Base-by-base conservation (phyloP, 345 rosid genomes). In the Hibiscus syriacus region DNA sequence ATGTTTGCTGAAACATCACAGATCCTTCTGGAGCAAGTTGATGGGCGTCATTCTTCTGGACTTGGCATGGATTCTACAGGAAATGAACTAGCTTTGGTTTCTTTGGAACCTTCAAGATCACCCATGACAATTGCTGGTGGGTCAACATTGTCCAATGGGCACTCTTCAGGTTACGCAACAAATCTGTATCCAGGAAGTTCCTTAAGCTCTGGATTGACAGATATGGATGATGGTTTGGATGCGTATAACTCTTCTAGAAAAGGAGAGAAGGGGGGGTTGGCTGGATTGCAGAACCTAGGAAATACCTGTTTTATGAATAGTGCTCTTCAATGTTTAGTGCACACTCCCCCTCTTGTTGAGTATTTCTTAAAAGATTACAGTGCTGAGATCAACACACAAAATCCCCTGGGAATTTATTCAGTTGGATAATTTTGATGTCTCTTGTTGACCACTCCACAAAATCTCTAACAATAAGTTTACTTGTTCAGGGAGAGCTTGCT, bases 281-380 rank as follows among this genome's bases (percentile, higher is more conserved):
- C 88, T 70, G 98, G 98, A 72, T 76, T 93, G 76, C 97, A 89
- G 73, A 93, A 93, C 77, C 78, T 93, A 76, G 98, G 98, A 64
- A 93, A 93, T 68, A 93, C 97, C 65, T 93, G 98, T 77, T 93
- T 93, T 76, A 90, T 93, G 98, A 90, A 90, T 72, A 90, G 97
- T 76, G 82, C 97, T 73, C 73, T 93, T 67, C 97, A 93, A 63
- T 93, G 98, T 85, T 80, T 93, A 67, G 92, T 85, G 53, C 98
- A 90, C 80, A 93, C 94, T 0, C 89, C 94, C 1, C 86, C 81
- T 17, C 81, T 93, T 73, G 92, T 81, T 68, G 87, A 90, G 58
- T 93, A 93, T 71, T 93, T 93, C 77, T 77, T 90, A 76, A 72
- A 85, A 79, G 94, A 93, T 77, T 93, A 89, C 80, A 74, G 83